Evolutionary conservation across 2,329 filamentous ascomycete genomes (phyloP), one percentile per base, ranked within the genome.

Genomic region (Gaeumannomyces tritici): DNA sequence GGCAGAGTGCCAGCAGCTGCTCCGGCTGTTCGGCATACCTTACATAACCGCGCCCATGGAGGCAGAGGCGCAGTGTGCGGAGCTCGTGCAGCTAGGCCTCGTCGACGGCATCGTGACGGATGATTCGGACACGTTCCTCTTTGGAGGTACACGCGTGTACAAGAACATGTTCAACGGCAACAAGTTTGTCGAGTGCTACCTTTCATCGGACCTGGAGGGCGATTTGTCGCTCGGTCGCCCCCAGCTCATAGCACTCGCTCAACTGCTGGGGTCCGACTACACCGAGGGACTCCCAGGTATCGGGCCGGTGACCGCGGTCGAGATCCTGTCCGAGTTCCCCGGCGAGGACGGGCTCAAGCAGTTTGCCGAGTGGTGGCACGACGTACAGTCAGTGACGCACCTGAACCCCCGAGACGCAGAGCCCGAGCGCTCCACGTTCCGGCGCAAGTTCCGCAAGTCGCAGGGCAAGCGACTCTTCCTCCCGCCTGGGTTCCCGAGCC

Each of bases 81-180:
- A 96, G 74, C 84, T 99, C 4, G 93, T 99, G 0, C 78, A 77
- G 0, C 79, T 98, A 0, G 91, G 91, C 0, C 84, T 98, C 0
- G 96, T 99, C 11, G 96, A 99, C 72, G 95, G 96, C 15, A 96
- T 99, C 65, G 93, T 99, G 33, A 99, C 96, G 0, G 95, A 99
- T 70, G 95, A 99, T 72, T 96, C 90, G 3, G 95, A 99, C 78
- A 96, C 89, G 0, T 99, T 99, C 70, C 83, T 99, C 0, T 99
- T 99, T 73, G 96, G 95, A 24, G 96, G 95, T 51, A 99, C 92
- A 0, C 83, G 93, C 24, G 89, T 99, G 27, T 99, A 99, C 81
- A 99, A 99, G 75, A 99, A 99, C 78, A 96, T 99, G 92, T 99
- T 99, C 80, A 99, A 97, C 75, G 89, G 91, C 69, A 95, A 95